Evolutionary conservation across 2,329 filamentous ascomycete species (phyloP), one percentile per base, ranked within the genome.

Genomic region (Colletotrichum musae): DNA sequence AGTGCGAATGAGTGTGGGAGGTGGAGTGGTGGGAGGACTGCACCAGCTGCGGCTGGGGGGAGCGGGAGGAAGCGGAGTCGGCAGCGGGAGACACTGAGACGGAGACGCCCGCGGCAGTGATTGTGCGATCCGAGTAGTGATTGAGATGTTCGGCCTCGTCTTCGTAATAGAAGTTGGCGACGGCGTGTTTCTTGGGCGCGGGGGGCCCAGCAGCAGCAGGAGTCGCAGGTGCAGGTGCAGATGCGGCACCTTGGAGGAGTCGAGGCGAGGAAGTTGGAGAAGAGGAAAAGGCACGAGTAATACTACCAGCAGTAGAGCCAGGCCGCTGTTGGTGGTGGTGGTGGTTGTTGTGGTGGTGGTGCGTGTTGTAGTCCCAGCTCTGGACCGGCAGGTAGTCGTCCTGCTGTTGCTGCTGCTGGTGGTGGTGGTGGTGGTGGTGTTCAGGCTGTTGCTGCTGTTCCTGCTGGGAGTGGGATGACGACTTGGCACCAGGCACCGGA

Each of bases 151-250:
- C 61, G 61, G 32, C 41, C 36, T 70, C 64, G 64, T 53, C 59
- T 59, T 70, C 67, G 62, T 64, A 70, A 63, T 45, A 58, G 51
- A 67, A 70, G 62, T 70, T 61, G 63, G 67, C 56, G 56, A 63
- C 68, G 57, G 64, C 57, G 54, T 60, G 64, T 32, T 59, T 57
- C 18, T 71, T 71, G 59, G 69, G 66, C 51, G 57, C 58, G 28
- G 52, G 47, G 54, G 60, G 66, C 60, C 66, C 60, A 45, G 61
- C 48, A 48, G 56, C 57, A 28, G 52, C 45, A 24, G 61, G 18
- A 26, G 45, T 65, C 26, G 61, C 43, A 43, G 60, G 32, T 32
- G 53, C 45, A 36, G 62, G 15, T 26, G 45, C 56, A 15, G 62
- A n/a, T 4, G 47, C 50, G 48, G 58, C 52, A 54, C 43, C 51